Conservation (phyloP, 2,329 filamentous ascomycete genomes). For the Chaetoscypha palmicola region DNA sequence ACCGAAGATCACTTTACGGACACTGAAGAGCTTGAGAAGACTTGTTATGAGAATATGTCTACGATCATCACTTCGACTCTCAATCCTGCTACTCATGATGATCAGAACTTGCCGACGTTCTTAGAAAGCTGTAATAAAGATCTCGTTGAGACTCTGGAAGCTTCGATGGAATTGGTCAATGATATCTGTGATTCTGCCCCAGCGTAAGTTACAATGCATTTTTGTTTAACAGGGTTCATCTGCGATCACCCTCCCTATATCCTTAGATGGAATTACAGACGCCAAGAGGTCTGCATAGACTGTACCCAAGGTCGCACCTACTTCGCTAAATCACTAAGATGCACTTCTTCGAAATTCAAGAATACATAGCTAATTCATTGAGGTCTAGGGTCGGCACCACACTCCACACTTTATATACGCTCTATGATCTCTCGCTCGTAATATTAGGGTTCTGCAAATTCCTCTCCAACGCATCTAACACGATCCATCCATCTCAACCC, state of each 20-base stretch:
- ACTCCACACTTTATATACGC: constrained; percentile 27
- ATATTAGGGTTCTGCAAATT: constrained; percentile 18
- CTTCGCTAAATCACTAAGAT: not conserved
- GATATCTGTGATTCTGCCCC: not conserved
- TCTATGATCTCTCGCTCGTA: constrained; percentile 22
- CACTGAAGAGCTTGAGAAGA: not conserved
- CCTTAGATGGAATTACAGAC: too few relatives aligned
- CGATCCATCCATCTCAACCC: constrained; percentile 15
- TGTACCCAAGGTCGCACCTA: not conserved
- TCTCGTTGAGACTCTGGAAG: constrained; percentile 13
- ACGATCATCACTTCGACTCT: not conserved
- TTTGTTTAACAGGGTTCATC: too few relatives aligned
- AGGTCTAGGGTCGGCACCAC: constrained; percentile 19
- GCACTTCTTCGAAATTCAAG: constrained; percentile 7
- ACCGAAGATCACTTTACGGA: not conserved
- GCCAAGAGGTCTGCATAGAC: too few relatives aligned
- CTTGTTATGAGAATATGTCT: not conserved
- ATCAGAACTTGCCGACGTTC: not conserved
- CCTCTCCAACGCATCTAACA: constrained; percentile 14
- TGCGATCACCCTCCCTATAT: too few relatives aligned
- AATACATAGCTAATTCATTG: too few relatives aligned
- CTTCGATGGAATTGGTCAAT: constrained; percentile 7
- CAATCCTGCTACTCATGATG: not conserved
- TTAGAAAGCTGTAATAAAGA: not conserved
- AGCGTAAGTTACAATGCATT: too few relatives aligned